phyloP scores from a whole-genome alignment of 2,329 filamentous ascomycete species.

The Talaromyces sp. region DNA sequence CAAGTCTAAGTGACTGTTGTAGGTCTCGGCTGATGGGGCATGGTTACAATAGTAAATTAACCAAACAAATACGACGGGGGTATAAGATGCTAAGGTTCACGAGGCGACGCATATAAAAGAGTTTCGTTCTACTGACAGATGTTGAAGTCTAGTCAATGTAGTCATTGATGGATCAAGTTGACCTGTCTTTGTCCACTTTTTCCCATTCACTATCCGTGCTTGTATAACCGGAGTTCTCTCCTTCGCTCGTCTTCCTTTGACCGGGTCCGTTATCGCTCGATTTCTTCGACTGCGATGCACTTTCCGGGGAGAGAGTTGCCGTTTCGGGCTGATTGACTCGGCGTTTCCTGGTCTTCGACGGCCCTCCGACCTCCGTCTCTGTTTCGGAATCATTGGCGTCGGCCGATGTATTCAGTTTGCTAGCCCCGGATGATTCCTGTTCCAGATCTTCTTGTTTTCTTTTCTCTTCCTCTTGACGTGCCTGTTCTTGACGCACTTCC shows the following conservation, averaged over 20 bases:
- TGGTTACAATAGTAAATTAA: background rate
- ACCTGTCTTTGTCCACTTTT: conserved; percentile 63
- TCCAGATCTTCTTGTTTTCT: conserved; percentile 19
- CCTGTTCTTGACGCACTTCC: conserved; percentile 57
- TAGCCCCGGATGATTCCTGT: conserved; percentile 25
- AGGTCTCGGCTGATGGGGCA: conserved; percentile 1
- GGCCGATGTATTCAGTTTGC: conserved; percentile 29
- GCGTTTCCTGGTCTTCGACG: conserved; percentile 16
- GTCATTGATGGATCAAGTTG: conserved; percentile 5
- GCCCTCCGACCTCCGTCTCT: conserved; percentile 28
- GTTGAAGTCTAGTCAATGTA: background rate
- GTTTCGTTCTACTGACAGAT: background rate
- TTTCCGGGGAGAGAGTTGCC: conserved; percentile 21
- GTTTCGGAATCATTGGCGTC: conserved; percentile 44
- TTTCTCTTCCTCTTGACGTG: conserved; percentile 40
- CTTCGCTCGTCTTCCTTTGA: conserved; percentile 46
- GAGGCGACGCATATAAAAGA: conserved; percentile 2
- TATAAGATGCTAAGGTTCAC: conserved; percentile 7
- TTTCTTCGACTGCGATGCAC: conserved; percentile 45
- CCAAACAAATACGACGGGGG: conserved; percentile 5
- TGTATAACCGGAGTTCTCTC: conserved; percentile 53
- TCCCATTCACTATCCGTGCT: conserved; percentile 98
- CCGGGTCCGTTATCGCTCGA: conserved; percentile 34
- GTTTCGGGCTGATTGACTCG: conserved; percentile 10
- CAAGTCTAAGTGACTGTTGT: background rate